Evolutionary conservation across 176 grass and related monocot species (phyloP), one percentile per base, ranked within the genome.

Genomic region (Secale cereale): DNA sequence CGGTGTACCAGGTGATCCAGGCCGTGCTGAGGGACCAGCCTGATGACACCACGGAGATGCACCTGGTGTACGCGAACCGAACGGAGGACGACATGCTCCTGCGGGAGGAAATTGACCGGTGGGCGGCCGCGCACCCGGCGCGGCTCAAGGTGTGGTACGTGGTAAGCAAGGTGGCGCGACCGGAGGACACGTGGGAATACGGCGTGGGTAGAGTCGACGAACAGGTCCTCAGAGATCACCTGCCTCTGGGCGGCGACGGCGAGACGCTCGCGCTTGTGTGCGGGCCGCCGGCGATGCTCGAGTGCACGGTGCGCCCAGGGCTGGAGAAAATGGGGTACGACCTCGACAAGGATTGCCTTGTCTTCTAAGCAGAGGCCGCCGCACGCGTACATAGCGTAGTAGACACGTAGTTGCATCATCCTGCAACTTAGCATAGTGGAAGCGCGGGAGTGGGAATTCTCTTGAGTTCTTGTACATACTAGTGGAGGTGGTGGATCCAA

Each of bases 111-210:
- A 85, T 98, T 13, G 93, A 95, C 74, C 74, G 35, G 31, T 94
- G 85, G 86, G 91, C 91, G 12, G 30, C 26, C 0, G 81, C 78
- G 28, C 50, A 86, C 73, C 97, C 93, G 1, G 70, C 73, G 37
- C 76, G 86, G 88, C 70, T 98, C 65, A 98, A 92, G 87, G 91
- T 98, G 36, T 95, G 97, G 97, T 98, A 94, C 70, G 82, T 95
- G 30, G 23, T 98, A 29, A 59, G 86, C 63, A 63, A 62, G 78
- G 74, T 73, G 81, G 70, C 65, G 48, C 39, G 76, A 15, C 19
- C 60, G 3, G 81, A 81, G 32, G 75, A 85, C 9, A 65, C 33
- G 41, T 94, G 97, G 93, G 29, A 7, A 37, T 92, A 94, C 69
- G 82, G 91, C 64, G 84, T 90, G 0, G 97, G 97, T 14, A 23